These are phyloP conservation scores for Botrytis medusae DNA, from an alignment of 2,329 filamentous ascomycete species.

Conservation along the genomic window DNA sequence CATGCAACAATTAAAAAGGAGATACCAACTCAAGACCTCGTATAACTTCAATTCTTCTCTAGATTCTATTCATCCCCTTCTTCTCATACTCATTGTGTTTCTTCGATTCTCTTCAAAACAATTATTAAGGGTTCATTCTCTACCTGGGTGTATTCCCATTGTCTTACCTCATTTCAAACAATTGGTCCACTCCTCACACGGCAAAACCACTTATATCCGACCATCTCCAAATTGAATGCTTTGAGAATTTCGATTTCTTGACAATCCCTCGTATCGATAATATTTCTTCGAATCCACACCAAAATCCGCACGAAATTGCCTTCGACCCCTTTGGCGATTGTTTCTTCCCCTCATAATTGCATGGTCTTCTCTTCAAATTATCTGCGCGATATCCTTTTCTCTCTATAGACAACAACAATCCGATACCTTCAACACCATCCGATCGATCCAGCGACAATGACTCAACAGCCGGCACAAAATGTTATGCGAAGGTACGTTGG, in stretches of 20 bases:
- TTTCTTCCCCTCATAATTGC: constrained; percentile 30
- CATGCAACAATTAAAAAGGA: constrained; percentile 25
- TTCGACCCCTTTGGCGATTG: constrained; percentile 3
- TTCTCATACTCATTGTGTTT: background rate
- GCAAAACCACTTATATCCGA: constrained; percentile 8
- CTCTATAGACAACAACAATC: background rate
- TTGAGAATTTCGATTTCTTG: constrained; percentile 9
- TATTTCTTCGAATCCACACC: constrained; percentile 22
- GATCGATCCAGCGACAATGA: constrained; percentile 34
- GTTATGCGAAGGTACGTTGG: constrained; percentile 46
- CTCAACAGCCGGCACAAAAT: constrained; percentile 42
- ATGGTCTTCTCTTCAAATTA: constrained; percentile 26
- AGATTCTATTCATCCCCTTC: background rate
- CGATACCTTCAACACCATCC: constrained; percentile 16
- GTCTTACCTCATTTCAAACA: constrained; percentile 11
- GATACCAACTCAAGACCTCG: background rate
- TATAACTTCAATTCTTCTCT: constrained; percentile 3
- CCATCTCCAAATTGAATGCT: constrained; percentile 1
- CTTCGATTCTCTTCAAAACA: background rate
- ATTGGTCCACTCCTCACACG: constrained; percentile 9
- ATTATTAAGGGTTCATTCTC: background rate
- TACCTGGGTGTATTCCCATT: background rate
- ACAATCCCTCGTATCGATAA: constrained; percentile 33
- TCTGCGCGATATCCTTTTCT: constrained; percentile 16
- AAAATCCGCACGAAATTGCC: constrained; percentile 8